Evolutionary conservation across 257 asterid species (phyloP).

Genomic region (Verbascum thapsus): DNA sequence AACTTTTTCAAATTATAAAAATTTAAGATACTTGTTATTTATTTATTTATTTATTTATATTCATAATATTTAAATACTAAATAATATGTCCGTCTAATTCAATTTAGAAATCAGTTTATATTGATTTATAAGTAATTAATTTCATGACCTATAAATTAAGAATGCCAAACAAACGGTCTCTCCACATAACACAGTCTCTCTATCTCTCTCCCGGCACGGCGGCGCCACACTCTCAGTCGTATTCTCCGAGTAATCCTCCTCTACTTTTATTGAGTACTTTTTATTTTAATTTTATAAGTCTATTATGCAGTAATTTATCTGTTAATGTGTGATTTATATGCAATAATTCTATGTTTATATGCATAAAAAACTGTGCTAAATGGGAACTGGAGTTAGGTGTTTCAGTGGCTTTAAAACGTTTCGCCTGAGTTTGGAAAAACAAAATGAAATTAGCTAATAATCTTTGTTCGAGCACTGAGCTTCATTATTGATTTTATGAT

Average conservation of each 20-base stretch:
- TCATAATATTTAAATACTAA: too few species aligned
- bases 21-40: too few species aligned
- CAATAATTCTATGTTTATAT: not conserved
- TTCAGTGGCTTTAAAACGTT: conserved; percentile 21
- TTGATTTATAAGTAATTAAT: not conserved
- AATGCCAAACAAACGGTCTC: not conserved
- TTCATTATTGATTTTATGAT: not conserved
- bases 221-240: conserved; percentile 2
- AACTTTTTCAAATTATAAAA: too few species aligned
- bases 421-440: not conserved
- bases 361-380: not conserved
- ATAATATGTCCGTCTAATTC: too few species aligned
- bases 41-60: too few species aligned
- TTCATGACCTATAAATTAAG: not conserved
- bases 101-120: not conserved
- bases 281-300: not conserved
- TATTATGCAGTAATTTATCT: not conserved
- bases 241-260: not conserved
- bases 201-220: not conserved
- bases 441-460: not conserved
- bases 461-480: too few species aligned
- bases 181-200: not conserved
- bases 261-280: not conserved
- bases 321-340: not conserved
- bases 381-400: not conserved